Percentiles rank a stretch among this genome's conserved stretches.
These are phyloP conservation scores for Colletotrichum incanum DNA, from an alignment of 2,329 filamentous ascomycete species.

Conservation along the genomic window DNA sequence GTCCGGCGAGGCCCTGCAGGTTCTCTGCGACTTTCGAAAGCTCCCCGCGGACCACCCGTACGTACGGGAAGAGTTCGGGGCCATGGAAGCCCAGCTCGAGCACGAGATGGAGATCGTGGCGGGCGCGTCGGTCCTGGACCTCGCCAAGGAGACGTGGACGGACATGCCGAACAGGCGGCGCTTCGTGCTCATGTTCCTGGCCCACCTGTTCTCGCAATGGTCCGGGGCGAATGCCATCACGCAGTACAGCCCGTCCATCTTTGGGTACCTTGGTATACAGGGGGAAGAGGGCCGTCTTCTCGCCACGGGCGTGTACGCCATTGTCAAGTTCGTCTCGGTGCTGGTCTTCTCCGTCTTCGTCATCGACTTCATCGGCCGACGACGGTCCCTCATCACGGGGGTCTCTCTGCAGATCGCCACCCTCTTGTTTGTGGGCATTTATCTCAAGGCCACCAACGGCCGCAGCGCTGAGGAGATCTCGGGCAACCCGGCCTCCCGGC, in stretches of 20 bases:
- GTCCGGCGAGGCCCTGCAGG: slow-evolving; percentile 42
- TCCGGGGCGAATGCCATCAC: slow-evolving; percentile 51
- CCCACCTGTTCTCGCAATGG: slow-evolving; percentile 50
- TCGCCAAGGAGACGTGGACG: slow-evolving; percentile 53
- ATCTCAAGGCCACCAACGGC: slow-evolving; percentile 50
- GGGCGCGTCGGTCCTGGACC: slow-evolving; percentile 49
- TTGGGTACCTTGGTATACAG: slow-evolving; percentile 49
- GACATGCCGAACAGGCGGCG: slow-evolving; percentile 49
- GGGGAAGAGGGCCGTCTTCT: slow-evolving; percentile 47
- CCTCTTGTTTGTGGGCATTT: slow-evolving; percentile 50
- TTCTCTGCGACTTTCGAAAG: slow-evolving; percentile 45
- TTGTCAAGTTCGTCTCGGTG: slow-evolving; percentile 50
- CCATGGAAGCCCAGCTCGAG: slow-evolving; percentile 52
- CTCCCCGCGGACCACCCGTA: slow-evolving; percentile 50
- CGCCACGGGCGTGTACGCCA: slow-evolving; percentile 48
- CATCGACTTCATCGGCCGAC: slow-evolving; percentile 51
- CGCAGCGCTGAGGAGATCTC: slow-evolving; percentile 44
- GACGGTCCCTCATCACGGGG: slow-evolving; percentile 53
- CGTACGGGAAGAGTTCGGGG: slow-evolving; percentile 47
- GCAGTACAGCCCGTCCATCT: slow-evolving; percentile 50
- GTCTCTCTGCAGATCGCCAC: slow-evolving; percentile 53
- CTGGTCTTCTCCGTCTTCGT: slow-evolving; percentile 50
- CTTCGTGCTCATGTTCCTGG: slow-evolving; percentile 51
- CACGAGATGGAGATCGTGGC: slow-evolving; percentile 54
- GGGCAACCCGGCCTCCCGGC: slow-evolving; percentile 44